Evolutionary conservation across 2,329 filamentous ascomycete genomes (phyloP).

Genomic region (Beauveria brongniartii): DNA sequence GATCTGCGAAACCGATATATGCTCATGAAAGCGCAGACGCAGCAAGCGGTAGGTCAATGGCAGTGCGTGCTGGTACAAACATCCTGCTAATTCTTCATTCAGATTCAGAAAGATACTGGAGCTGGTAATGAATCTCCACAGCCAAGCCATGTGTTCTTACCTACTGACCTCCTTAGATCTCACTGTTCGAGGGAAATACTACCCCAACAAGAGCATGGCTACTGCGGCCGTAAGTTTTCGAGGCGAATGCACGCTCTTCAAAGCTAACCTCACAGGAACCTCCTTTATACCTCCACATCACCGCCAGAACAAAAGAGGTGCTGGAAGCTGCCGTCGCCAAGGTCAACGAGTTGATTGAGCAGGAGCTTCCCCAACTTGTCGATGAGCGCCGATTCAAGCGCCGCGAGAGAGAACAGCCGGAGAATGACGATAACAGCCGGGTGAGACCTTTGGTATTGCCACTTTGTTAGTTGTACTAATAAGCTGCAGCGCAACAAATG

Average conservation of each 20-base stretch:
- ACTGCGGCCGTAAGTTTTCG: constrained; percentile 68
- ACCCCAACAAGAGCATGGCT: constrained; percentile 95
- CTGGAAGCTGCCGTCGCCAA: constrained; percentile 79
- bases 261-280: constrained; percentile 56
- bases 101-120: constrained; percentile 99
- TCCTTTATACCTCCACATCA: constrained; percentile 90
- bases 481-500: constrained; percentile 86
- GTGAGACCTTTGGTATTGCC: constrained; percentile 42
- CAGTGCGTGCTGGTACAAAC: background rate
- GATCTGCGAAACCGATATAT: constrained; percentile 94
- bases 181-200: constrained; percentile 93
- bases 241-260: background rate
- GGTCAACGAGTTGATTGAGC: constrained; percentile 92
- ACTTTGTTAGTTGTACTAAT: constrained; percentile 12
- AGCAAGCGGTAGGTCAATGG: constrained; percentile 93
- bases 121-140: constrained; percentile 71
- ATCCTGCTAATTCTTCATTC: constrained; percentile 25
- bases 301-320: constrained; percentile 85
- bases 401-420: constrained; percentile 67
- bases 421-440: constrained; percentile 84
- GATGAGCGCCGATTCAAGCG: constrained; percentile 89
- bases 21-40: constrained; percentile 91
- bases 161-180: constrained; percentile 66
- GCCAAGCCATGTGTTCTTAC: background rate
- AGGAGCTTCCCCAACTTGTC: constrained; percentile 89